Evolutionary conservation across 2,329 filamentous ascomycete genomes (phyloP), one percentile per base, ranked within the genome.

Genomic region (Aspergillus alliaceus): DNA sequence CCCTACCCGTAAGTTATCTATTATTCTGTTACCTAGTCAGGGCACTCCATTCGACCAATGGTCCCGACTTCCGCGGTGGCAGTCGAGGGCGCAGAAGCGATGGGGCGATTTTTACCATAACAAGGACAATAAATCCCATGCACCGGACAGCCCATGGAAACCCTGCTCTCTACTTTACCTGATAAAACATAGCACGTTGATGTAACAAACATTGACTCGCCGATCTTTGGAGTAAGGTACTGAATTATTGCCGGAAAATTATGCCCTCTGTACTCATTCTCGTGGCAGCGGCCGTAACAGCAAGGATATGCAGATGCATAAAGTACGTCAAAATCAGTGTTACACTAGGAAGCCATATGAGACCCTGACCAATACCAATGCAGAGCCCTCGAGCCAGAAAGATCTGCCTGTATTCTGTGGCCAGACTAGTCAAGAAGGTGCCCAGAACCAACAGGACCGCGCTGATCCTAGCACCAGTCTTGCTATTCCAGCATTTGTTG

Each of bases 101-200:
- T 11, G 11, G 29, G 29, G 29, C 29, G 6, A 31, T 11, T 6
- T 6, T 6, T 6, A 31, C 6, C 29, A 31, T 31, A 11, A 6
- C 11, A 11, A 31, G 29, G 6, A 11, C 11, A 11, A 31, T 31
- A 54, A 84, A 80, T 0, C 75, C 80, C 39, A 84, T 67, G 3
- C 75, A 66, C 31, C 79, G 72, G 35, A 81, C 73, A 0, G 80
- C 77, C 79, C 79, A 81, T 2, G 65, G 66, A 65, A 80, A 82
- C 3, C 78, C 79, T 47, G n/a, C n/a, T n/a, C n/a, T n/a, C n/a
- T n/a, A n/a, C n/a, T n/a, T n/a, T n/a, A n/a, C n/a, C n/a, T n/a
- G n/a, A n/a, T n/a, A n/a, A 25, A 25, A 37, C 29, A 14, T 15
- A 25, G 20, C 24, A 6, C 12, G 11, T 42, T 22, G 15, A 15